These are phyloP conservation scores for Xylariaceae sp. DNA, from an alignment of 2,329 filamentous ascomycete species.

Conservation along the genomic window DNA sequence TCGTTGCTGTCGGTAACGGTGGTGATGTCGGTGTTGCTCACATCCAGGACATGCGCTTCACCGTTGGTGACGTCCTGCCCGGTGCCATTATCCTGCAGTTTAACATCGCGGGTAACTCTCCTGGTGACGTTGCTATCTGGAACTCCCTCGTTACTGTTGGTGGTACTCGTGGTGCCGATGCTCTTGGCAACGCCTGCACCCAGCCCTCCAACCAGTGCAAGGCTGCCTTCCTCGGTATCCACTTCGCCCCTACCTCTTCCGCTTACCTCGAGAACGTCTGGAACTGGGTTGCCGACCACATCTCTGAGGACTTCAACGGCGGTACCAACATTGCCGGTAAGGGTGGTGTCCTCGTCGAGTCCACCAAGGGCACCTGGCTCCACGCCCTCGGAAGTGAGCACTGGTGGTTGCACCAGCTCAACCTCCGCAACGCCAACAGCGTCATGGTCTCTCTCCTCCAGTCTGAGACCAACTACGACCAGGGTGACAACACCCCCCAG, in stretches of 20 bases:
- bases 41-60: slow-evolving; percentile 60
- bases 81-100: slow-evolving; percentile 56
- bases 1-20: slow-evolving; percentile 52
- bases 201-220: slow-evolving; percentile 36
- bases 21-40: slow-evolving; percentile 58
- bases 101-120: slow-evolving; percentile 33
- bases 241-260: slow-evolving; percentile 42
- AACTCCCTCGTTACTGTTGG: slow-evolving; percentile 37
- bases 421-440: slow-evolving; percentile 45
- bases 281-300: slow-evolving; percentile 51
- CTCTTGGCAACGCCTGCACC: slow-evolving; percentile 28
- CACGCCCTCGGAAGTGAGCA: slow-evolving; percentile 51
- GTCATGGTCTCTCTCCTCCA: slow-evolving; percentile 48
- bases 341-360: slow-evolving; percentile 43
- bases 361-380: slow-evolving; percentile 45
- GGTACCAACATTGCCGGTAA: slow-evolving; percentile 44
- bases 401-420: slow-evolving; percentile 54
- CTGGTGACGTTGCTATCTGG: slow-evolving; percentile 33
- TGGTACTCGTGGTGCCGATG: slow-evolving; percentile 33
- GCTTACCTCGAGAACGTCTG: slow-evolving; percentile 51
- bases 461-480: slow-evolving; percentile 50
- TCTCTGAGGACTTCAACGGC: slow-evolving; percentile 42
- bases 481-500: slow-evolving; percentile 37
- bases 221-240: slow-evolving; percentile 43
- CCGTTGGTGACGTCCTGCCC: slow-evolving; percentile 53